Conservation (phyloP, 2,329 filamentous ascomycete genomes). For the Calonectria honghensis region DNA sequence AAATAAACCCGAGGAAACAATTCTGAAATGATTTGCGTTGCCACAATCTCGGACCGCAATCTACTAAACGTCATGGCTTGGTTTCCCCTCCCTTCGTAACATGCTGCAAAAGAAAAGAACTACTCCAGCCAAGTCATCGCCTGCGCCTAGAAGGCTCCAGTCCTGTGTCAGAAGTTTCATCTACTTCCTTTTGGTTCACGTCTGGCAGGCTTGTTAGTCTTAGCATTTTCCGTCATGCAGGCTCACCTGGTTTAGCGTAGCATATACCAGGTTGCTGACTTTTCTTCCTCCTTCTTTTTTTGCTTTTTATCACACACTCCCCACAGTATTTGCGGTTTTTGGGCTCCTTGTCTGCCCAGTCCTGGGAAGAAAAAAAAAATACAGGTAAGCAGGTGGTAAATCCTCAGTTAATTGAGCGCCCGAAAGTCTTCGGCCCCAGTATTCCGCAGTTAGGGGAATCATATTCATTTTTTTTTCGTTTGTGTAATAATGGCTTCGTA, state of each 20-base stretch:
- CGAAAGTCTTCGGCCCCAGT: conserved; percentile 44
- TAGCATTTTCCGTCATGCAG: neutral
- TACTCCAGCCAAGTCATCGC: neutral
- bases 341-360: neutral
- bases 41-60: neutral
- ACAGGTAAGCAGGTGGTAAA: neutral
- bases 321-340: neutral
- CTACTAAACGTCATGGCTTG: conserved; percentile 1
- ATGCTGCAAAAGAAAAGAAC: neutral
- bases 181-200: neutral
- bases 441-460: conserved; percentile 21
- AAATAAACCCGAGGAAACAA: neutral
- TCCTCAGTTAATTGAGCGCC: conserved; percentile 37
- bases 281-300: conserved; percentile 5
- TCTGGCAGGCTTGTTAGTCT: neutral
- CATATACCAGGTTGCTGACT: neutral
- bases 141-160: neutral
- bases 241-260: conserved; percentile 1
- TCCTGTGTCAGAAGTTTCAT: conserved; percentile 13
- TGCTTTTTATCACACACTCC: neutral
- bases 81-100: neutral
- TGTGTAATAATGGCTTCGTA: neutral
- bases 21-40: neutral
- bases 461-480: conserved; percentile 33
- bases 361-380: neutral